Conservation (phyloP, 1,284 basidiomycete species). For the Apiotrichum siamense region DNA sequence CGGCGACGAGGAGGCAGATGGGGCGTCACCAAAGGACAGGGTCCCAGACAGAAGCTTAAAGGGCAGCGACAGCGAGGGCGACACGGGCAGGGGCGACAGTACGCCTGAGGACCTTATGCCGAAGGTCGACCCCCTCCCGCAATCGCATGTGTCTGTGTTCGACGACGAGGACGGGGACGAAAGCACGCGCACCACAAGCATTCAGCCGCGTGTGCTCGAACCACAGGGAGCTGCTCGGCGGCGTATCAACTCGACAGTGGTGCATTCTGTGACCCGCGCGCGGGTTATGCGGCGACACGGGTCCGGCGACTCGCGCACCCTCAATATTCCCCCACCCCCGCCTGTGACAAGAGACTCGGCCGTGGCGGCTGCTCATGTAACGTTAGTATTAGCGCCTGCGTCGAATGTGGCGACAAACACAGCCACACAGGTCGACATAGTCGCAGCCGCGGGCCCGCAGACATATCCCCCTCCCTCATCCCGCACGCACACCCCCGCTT, state of each 20-base stretch:
- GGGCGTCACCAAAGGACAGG: not conserved
- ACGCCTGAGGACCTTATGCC: too few relatives aligned
- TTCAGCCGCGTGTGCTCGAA: not conserved
- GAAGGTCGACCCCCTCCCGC: too few relatives aligned
- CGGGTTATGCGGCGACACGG: not conserved
- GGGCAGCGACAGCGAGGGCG: too few relatives aligned
- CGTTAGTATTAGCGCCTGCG: too few relatives aligned
- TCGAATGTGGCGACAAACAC: too few relatives aligned
- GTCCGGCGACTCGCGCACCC: not conserved
- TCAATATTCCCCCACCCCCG: not conserved
- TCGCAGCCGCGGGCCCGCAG: too few relatives aligned
- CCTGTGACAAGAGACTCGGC: not conserved
- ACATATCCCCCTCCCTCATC: conserved; percentile 24
- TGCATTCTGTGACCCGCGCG: not conserved
- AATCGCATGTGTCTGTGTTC: too few relatives aligned
- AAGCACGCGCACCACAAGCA: not conserved
- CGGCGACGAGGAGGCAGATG: not conserved
- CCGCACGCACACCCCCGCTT: conserved; percentile 20
- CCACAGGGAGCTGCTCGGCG: not conserved
- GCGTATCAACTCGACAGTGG: not conserved
- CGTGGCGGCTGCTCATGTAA: too few relatives aligned
- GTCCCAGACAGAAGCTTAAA: too few relatives aligned
- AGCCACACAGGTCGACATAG: too few relatives aligned
- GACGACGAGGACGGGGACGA: not conserved
- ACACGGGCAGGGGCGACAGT: too few relatives aligned